A percentile compares a stretch with the other conserved stretches of the same genome.
These are phyloP conservation scores for Populus hybrid DNA, from an alignment of 441 rosid species.

Conservation along the genomic window DNA sequence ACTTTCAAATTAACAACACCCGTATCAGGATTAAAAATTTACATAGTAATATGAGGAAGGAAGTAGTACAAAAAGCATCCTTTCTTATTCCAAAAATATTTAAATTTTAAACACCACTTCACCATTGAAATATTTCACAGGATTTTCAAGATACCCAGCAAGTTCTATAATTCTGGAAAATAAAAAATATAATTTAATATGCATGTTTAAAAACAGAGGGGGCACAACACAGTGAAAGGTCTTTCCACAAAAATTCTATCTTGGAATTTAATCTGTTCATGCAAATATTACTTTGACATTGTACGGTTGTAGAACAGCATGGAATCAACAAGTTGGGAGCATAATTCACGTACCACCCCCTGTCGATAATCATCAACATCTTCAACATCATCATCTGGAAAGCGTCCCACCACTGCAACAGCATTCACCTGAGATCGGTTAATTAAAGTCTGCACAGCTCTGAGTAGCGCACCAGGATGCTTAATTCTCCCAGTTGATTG, in stretches of 20 bases:
- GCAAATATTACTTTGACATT: not conserved
- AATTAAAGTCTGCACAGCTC: slow-evolving; percentile 48
- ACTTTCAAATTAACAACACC: not conserved
- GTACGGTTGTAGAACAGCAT: not conserved
- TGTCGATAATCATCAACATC: slow-evolving; percentile 49
- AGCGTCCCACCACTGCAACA: slow-evolving; percentile 55
- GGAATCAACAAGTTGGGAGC: not conserved
- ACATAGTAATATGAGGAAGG: not conserved
- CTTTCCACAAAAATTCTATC: not conserved
- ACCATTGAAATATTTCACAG: too few relatives aligned
- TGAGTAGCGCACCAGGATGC: slow-evolving; percentile 48
- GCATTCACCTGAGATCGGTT: slow-evolving; percentile 48
- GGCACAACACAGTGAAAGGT: not conserved
- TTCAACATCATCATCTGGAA: slow-evolving; percentile 58
- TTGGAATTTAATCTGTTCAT: not conserved
- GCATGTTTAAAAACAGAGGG: not conserved
- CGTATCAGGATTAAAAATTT: not conserved
- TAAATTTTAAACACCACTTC: not conserved
- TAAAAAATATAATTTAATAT: too few relatives aligned
- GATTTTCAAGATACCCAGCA: not conserved
- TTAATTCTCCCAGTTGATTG: slow-evolving; percentile 64
- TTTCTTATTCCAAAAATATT: not conserved
- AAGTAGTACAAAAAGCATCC: not conserved
- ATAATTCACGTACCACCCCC: slow-evolving; percentile 41
- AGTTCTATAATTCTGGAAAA: not conserved